These are phyloP conservation scores for Curvularia lunata DNA, from an alignment of 2,329 filamentous ascomycete genomes.

Conservation along the genomic window DNA sequence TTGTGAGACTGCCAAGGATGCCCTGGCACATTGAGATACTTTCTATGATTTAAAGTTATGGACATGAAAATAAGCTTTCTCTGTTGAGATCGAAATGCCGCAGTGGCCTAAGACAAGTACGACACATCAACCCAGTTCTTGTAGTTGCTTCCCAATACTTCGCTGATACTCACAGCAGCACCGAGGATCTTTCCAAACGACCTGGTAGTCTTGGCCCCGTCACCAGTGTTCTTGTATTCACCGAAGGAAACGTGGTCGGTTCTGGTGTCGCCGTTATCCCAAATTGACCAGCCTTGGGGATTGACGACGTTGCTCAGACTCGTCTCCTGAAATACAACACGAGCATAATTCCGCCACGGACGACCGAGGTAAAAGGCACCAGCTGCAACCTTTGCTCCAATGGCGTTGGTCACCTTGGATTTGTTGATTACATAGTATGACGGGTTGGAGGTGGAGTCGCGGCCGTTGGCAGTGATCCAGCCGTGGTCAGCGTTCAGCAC, in stretches of 20 bases:
- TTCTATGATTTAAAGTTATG: background rate
- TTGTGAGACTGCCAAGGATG: background rate
- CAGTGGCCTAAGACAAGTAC: conserved; percentile 33
- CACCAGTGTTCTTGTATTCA: conserved; percentile 66
- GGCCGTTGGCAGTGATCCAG: conserved; percentile 50
- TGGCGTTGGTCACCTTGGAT: conserved; percentile 54
- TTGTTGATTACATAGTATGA: conserved; percentile 65
- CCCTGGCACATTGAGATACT: background rate
- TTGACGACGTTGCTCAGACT: conserved; percentile 64
- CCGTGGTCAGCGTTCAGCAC: conserved; percentile 52
- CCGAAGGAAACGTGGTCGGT: conserved; percentile 62
- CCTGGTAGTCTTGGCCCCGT: conserved; percentile 61
- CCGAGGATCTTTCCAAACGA: conserved; percentile 57
- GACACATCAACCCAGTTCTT: conserved; percentile 40
- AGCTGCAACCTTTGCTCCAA: conserved; percentile 45
- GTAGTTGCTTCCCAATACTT: conserved; percentile 53
- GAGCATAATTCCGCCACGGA: conserved; percentile 59
- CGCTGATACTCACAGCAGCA: conserved; percentile 52
- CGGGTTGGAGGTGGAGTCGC: conserved; percentile 39
- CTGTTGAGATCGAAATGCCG: background rate
- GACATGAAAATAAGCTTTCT: conserved; percentile 1
- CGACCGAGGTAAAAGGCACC: conserved; percentile 60
- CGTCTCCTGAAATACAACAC: conserved; percentile 61
- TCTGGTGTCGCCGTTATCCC: conserved; percentile 58
- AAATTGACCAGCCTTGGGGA: conserved; percentile 63